Conservation (phyloP, 1,284 basidiomycete genomes). For the Sparassis latifolia region DNA sequence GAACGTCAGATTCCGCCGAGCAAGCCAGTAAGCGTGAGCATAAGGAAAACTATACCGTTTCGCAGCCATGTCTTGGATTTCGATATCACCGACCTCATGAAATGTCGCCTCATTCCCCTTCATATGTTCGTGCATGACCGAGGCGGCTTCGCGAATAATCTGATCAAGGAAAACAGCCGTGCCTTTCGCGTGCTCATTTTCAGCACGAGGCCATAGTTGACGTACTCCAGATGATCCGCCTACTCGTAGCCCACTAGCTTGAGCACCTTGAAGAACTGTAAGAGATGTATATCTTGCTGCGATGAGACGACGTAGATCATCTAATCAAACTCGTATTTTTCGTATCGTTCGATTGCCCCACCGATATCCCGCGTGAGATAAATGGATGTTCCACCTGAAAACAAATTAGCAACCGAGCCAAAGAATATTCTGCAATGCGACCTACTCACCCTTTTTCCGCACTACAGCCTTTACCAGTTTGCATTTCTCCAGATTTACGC, state of each 20-base stretch:
- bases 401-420: neutral
- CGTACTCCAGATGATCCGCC: slow-evolving; percentile 78
- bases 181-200: slow-evolving; percentile 98
- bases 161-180: slow-evolving; percentile 96
- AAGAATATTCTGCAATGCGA: neutral
- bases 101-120: slow-evolving; percentile 93
- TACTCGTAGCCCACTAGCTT: slow-evolving; percentile 87
- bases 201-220: slow-evolving; percentile 90
- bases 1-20: neutral
- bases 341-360: slow-evolving; percentile 88
- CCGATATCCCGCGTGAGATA: slow-evolving; percentile 99
- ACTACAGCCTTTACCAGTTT: slow-evolving; percentile 91
- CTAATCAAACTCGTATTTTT: slow-evolving; percentile 94
- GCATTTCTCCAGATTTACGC: slow-evolving; percentile 82
- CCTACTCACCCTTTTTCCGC: slow-evolving; percentile 69
- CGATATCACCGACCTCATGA: slow-evolving; percentile 83
- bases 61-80: slow-evolving; percentile 96
- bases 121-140: slow-evolving; percentile 98
- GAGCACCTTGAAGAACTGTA: slow-evolving; percentile 94
- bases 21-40: neutral
- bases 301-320: slow-evolving; percentile 95
- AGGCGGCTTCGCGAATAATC: slow-evolving; percentile 87
- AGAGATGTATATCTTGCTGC: slow-evolving; percentile 93
- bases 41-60: slow-evolving; percentile 56
- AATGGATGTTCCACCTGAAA: slow-evolving; percentile 88